Percentiles rank a stretch among this genome's conserved stretches.
phyloP scores from a whole-genome alignment of 345 rosid genomes.

The Gossypium bickii region DNA sequence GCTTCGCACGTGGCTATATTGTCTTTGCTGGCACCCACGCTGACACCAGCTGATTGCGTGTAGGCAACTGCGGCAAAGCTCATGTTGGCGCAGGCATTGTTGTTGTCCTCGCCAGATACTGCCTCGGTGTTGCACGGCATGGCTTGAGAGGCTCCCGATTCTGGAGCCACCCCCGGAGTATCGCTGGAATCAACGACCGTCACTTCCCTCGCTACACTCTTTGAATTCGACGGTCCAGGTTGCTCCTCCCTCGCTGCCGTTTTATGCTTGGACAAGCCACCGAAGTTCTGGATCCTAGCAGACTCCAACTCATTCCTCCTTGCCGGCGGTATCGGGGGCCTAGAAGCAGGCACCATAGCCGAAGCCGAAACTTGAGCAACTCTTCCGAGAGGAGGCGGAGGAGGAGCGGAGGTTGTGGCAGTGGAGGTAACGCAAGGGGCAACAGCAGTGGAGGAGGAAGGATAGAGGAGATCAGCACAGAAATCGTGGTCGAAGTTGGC shows the following conservation, averaged over 20 bases:
- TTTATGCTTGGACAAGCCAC: conserved; percentile 46
- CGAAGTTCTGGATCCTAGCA: conserved; percentile 46
- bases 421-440: conserved; percentile 31
- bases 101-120: conserved; percentile 28
- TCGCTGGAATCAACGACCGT: conserved; percentile 65
- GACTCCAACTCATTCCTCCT: conserved; percentile 30
- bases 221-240: conserved; percentile 46
- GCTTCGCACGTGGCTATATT: conserved; percentile 38
- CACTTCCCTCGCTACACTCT: conserved; percentile 41
- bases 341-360: conserved; percentile 20
- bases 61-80: conserved; percentile 24
- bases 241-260: conserved; percentile 26
- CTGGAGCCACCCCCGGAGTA: conserved; percentile 32
- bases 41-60: conserved; percentile 23
- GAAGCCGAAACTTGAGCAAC: conserved; percentile 15
- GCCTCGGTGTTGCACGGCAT: conserved; percentile 21
- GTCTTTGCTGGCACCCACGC: conserved; percentile 16
- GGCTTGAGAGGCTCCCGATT: conserved; percentile 40
- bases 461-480: conserved; percentile 55
- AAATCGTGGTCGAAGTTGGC: conserved; percentile 58
- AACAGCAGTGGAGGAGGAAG: conserved; percentile 30
- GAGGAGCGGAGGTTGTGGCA: conserved; percentile 2
- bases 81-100: conserved; percentile 25
- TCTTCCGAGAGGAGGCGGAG: conserved; percentile 18
- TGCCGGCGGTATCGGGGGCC: conserved; percentile 46